Percentiles rank a stretch among this genome's conserved stretches.
These are phyloP conservation scores for Candida pseudofarinosa DNA, from an alignment of 805 yeast species.

Conservation along the genomic window DNA sequence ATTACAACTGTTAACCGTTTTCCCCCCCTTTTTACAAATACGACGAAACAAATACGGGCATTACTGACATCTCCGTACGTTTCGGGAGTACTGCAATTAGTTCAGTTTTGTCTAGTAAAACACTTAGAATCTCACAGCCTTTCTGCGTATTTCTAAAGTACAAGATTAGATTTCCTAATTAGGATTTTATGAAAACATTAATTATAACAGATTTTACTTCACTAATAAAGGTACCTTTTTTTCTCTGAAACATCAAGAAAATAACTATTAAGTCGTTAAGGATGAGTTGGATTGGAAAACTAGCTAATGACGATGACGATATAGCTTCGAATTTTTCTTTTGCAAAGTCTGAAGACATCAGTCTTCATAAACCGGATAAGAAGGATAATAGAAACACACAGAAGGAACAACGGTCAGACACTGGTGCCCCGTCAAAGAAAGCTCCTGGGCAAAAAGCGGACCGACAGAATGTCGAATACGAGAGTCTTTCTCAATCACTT, in stretches of 20 bases:
- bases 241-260: not conserved
- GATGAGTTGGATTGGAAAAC: conserved; percentile 1
- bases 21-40: no score
- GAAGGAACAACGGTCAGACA: not conserved
- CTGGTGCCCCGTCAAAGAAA: not conserved
- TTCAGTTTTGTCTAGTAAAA: no score
- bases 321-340: conserved; percentile 8
- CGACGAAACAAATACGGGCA: no score
- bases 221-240: not conserved
- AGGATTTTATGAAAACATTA: not conserved
- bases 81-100: no score
- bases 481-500: not conserved
- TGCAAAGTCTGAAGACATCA: conserved; percentile 7
- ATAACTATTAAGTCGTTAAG: not conserved
- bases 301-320: conserved; percentile 3
- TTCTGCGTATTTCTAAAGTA: not conserved
- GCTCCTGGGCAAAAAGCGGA: not conserved
- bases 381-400: not conserved
- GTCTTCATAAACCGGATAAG: not conserved
- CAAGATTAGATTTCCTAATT: not conserved
- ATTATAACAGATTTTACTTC: not conserved
- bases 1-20: no score
- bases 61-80: no score
- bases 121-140: not conserved
- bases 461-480: not conserved